These are phyloP conservation scores for Kurtzmaniella quercitrusa DNA, from an alignment of 1,139 yeast genomes.

Conservation along the genomic window DNA sequence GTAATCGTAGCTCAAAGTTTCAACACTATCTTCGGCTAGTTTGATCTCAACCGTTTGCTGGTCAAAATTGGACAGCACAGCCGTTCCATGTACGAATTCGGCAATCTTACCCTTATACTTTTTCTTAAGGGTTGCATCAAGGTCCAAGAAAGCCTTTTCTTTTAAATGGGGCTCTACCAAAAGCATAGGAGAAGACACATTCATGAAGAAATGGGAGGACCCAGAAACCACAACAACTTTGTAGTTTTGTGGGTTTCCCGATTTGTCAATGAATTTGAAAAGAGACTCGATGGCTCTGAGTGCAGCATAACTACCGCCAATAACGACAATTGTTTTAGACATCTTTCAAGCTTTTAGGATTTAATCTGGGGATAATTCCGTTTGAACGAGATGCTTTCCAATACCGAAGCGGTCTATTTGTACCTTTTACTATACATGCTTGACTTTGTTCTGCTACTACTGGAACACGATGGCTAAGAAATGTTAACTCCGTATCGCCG, in stretches of 20 bases:
- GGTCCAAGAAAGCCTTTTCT: constrained; percentile 16
- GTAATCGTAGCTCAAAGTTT: constrained; percentile 20
- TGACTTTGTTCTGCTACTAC: too few species aligned
- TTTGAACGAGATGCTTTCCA: too few species aligned
- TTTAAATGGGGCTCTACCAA: constrained; percentile 21
- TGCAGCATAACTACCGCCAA: constrained; percentile 36
- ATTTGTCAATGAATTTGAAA: constrained; percentile 9
- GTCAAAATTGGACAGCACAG: constrained; percentile 19
- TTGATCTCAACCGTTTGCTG: constrained; percentile 9
- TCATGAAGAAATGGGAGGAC: constrained; percentile 16
- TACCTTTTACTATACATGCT: neutral
- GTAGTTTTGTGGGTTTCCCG: constrained; percentile 15
- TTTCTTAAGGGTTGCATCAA: constrained; percentile 16
- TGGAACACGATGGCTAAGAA: too few species aligned
- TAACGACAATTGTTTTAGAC: constrained; percentile 18
- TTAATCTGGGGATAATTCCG: too few species aligned
- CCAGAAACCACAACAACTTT: constrained; percentile 16
- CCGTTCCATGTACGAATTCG: constrained; percentile 20
- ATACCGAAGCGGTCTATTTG: neutral
- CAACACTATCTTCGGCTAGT: constrained; percentile 6
- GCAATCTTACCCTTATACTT: constrained; percentile 11
- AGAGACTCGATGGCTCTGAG: constrained; percentile 20
- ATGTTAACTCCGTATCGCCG: neutral
- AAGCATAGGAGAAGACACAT: constrained; percentile 27
- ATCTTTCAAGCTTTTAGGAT: neutral